Evolutionary conservation across 2,329 filamentous ascomycete genomes (phyloP).

Genomic region (Acarospora socialis): DNA sequence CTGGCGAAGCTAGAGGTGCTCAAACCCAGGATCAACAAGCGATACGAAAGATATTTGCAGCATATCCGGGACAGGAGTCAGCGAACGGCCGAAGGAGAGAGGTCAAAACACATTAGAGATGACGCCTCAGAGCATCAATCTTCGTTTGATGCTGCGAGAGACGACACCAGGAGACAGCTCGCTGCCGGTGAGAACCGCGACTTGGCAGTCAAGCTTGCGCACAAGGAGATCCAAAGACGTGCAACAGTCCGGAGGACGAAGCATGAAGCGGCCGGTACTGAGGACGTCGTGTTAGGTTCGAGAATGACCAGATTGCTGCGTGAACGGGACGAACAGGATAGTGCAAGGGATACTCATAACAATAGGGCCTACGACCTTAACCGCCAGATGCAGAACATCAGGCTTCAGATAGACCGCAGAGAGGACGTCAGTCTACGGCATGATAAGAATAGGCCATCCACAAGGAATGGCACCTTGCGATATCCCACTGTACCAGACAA

Average conservation of each 20-base stretch:
- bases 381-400: slow-evolving; percentile 37
- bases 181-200: slow-evolving; percentile 59
- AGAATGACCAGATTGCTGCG: too few species aligned
- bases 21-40: slow-evolving; percentile 61
- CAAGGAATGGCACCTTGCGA: slow-evolving; percentile 21
- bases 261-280: slow-evolving; percentile 42
- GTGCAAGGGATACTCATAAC: too few species aligned
- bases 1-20: slow-evolving; percentile 60
- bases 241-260: slow-evolving; percentile 46
- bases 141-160: slow-evolving; percentile 7
- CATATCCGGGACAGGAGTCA: slow-evolving; percentile 33
- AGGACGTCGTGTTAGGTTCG: too few species aligned
- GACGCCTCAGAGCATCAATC: too few species aligned
- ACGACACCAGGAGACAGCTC: slow-evolving; percentile 12
- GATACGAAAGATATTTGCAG: slow-evolving; percentile 54
- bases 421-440: slow-evolving; percentile 15
- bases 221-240: slow-evolving; percentile 54
- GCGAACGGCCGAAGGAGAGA: slow-evolving; percentile 21
- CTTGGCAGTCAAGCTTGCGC: slow-evolving; percentile 61
- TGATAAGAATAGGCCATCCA: neutral
- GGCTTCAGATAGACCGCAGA: slow-evolving; percentile 25
- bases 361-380: too few species aligned
- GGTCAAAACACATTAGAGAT: slow-evolving; percentile 5
- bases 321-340: too few species aligned
- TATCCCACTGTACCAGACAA: slow-evolving; percentile 31